A percentile compares a stretch with the other conserved stretches of the same genome.
Evolutionary conservation across 768 basidiomycete species (phyloP).

Genomic region (Lentinula boryana): DNA sequence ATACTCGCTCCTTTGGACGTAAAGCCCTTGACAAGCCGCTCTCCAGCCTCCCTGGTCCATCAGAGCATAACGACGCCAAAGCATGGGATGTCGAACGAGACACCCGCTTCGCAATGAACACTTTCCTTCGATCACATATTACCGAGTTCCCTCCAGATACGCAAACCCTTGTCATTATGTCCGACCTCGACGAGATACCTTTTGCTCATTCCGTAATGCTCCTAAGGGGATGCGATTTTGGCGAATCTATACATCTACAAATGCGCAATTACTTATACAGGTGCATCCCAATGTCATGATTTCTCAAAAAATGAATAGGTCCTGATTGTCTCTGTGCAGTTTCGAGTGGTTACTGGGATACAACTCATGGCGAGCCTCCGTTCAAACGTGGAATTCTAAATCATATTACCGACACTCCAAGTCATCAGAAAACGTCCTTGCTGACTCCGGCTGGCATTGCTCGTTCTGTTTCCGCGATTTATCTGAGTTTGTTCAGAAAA

Average conservation of each 20-base stretch:
- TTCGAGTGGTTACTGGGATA: constrained; percentile 54
- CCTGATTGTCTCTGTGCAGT: constrained; percentile 18
- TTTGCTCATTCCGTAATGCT: constrained; percentile 44
- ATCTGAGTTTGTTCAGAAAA: constrained; percentile 52
- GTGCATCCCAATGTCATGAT: constrained; percentile 19
- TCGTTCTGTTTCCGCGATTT: constrained; percentile 61
- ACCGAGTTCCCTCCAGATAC: constrained; percentile 21
- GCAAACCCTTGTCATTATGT: constrained; percentile 48
- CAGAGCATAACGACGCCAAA: constrained; percentile 32
- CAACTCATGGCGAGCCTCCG: constrained; percentile 52
- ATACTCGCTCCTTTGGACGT: neutral
- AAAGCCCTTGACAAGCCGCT: neutral
- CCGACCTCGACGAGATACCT: constrained; percentile 61
- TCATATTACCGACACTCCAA: constrained; percentile 44
- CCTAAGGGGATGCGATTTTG: constrained; percentile 48
- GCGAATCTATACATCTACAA: constrained; percentile 50
- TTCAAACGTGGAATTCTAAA: constrained; percentile 38
- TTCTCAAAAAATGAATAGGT: neutral
- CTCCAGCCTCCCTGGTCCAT: constrained; percentile 38
- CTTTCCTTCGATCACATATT: constrained; percentile 34
- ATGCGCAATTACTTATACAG: constrained; percentile 58
- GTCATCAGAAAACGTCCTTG: constrained; percentile 40
- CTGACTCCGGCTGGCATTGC: constrained; percentile 67
- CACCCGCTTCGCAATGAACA: constrained; percentile 44
- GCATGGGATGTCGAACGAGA: constrained; percentile 47